Conservation (phyloP, 2,329 filamentous ascomycete species). For the Fusarium virguliforme region DNA sequence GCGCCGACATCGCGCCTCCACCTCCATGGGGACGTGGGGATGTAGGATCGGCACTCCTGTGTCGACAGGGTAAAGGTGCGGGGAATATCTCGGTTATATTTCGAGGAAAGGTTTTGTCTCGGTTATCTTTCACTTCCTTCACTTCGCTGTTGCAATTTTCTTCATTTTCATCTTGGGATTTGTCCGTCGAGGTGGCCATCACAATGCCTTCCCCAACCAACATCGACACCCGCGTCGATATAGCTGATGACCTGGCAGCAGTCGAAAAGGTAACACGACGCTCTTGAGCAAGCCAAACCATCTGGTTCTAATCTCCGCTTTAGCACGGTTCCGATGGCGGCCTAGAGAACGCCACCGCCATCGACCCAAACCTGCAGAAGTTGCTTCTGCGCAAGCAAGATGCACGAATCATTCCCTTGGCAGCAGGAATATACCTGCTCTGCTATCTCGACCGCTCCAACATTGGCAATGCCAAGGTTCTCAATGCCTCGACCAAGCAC, state of each 20-base stretch:
- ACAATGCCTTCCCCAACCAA: slow-evolving; percentile 25
- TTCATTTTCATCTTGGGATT: background rate
- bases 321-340: slow-evolving; percentile 30
- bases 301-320: slow-evolving; percentile 14
- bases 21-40: slow-evolving; percentile 9
- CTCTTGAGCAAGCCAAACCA: too few species aligned
- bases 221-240: slow-evolving; percentile 18
- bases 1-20: background rate
- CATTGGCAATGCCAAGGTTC: slow-evolving; percentile 61
- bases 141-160: slow-evolving; percentile 5
- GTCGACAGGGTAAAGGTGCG: slow-evolving; percentile 26
- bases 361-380: slow-evolving; percentile 27
- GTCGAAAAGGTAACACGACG: slow-evolving; percentile 32
- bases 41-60: background rate
- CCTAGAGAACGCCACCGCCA: slow-evolving; percentile 14
- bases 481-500: slow-evolving; percentile 55
- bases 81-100: slow-evolving; percentile 15
- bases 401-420: slow-evolving; percentile 43
- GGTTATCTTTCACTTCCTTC: slow-evolving; percentile 19
- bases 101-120: background rate
- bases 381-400: slow-evolving; percentile 41
- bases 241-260: slow-evolving; percentile 16
- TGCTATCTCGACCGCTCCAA: slow-evolving; percentile 69
- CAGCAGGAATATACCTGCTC: slow-evolving; percentile 54
- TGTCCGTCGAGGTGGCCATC: too few species aligned